These are phyloP conservation scores for Alternaria gaisen DNA, from an alignment of 2,329 filamentous ascomycete species.

Conservation along the genomic window DNA sequence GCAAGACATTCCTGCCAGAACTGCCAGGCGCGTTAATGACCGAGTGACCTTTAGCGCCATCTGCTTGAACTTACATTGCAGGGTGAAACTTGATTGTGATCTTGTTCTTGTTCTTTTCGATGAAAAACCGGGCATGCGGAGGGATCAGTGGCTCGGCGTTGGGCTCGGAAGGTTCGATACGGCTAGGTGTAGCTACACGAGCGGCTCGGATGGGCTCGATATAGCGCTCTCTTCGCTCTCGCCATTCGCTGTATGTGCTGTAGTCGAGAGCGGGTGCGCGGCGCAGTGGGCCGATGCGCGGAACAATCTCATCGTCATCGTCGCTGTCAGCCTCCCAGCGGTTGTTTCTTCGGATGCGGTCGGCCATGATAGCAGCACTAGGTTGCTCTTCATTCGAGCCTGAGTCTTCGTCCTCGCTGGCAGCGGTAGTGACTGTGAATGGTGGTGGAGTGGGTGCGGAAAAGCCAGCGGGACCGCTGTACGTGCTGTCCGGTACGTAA, in stretches of 20 bases:
- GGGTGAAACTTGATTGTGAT: constrained; percentile 88
- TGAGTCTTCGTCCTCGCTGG: constrained; percentile 46
- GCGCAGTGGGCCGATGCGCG: constrained; percentile 34
- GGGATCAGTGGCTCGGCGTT: constrained; percentile 61
- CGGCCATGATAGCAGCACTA: constrained; percentile 51
- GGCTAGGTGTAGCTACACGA: constrained; percentile 44
- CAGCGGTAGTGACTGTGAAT: constrained; percentile 51
- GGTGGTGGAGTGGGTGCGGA: constrained; percentile 51
- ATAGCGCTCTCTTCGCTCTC: constrained; percentile 40
- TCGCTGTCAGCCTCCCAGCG: constrained; percentile 50
- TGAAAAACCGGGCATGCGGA: constrained; percentile 83
- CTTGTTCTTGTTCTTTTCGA: constrained; percentile 81
- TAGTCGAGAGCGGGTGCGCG: constrained; percentile 35
- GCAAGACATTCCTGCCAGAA: constrained; percentile 80
- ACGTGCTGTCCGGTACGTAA: constrained; percentile 34
- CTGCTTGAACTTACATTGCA: constrained; percentile 64
- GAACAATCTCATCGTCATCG: constrained; percentile 43
- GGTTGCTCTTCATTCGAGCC: constrained; percentile 50
- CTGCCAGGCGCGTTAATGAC: constrained; percentile 42
- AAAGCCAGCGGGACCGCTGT: constrained; percentile 34
- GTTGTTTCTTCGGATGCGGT: constrained; percentile 51
- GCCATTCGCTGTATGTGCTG: constrained; percentile 34
- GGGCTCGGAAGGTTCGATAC: constrained; percentile 42
- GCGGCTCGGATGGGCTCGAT: constrained; percentile 42
- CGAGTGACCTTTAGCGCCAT: not conserved